phyloP scores from a whole-genome alignment of 2,329 filamentous ascomycete genomes.

The Sporothrix brunneoviolacea region DNA sequence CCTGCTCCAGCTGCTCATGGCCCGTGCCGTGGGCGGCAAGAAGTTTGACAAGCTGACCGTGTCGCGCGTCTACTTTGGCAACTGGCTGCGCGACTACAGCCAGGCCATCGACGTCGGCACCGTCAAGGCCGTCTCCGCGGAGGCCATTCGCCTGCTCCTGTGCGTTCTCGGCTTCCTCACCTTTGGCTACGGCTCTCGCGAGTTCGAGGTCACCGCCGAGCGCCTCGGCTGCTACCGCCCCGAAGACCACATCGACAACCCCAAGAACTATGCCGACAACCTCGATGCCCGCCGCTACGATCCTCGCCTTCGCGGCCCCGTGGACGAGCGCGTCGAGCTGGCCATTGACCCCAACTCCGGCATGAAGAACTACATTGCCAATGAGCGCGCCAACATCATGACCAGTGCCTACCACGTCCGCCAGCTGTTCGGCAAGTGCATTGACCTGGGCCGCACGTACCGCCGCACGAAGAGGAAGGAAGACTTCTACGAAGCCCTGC shows the following conservation, averaged over 20 bases:
- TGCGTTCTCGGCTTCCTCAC: conserved; percentile 87
- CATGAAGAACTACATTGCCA: conserved; percentile 93
- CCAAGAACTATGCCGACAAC: conserved; percentile 83
- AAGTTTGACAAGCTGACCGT: conserved; percentile 86
- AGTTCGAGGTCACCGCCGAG: conserved; percentile 78
- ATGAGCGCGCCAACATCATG: conserved; percentile 69
- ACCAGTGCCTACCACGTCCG: conserved; percentile 75
- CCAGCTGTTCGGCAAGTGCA: conserved; percentile 63
- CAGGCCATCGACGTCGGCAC: conserved; percentile 92
- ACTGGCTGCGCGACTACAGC: conserved; percentile 90
- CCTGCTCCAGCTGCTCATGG: conserved; percentile 63
- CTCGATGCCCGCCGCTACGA: conserved; percentile 79
- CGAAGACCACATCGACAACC: conserved; percentile 75
- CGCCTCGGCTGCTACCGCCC: conserved; percentile 75
- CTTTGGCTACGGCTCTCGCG: conserved; percentile 74
- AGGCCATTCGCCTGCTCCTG: conserved; percentile 82
- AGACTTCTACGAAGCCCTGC: conserved; percentile 82
- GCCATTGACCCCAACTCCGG: conserved; percentile 68
- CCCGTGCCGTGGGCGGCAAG: conserved; percentile 58
- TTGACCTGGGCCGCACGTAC: conserved; percentile 75
- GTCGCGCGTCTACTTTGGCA: conserved; percentile 89
- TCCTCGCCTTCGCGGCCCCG: conserved; percentile 67
- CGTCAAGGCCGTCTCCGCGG: conserved; percentile 81
- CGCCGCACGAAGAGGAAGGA: conserved; percentile 56
- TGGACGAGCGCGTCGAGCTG: conserved; percentile 74